Conservation (phyloP, 169 alveolate genomes). For the Cryptosporidium ryanae region DNA sequence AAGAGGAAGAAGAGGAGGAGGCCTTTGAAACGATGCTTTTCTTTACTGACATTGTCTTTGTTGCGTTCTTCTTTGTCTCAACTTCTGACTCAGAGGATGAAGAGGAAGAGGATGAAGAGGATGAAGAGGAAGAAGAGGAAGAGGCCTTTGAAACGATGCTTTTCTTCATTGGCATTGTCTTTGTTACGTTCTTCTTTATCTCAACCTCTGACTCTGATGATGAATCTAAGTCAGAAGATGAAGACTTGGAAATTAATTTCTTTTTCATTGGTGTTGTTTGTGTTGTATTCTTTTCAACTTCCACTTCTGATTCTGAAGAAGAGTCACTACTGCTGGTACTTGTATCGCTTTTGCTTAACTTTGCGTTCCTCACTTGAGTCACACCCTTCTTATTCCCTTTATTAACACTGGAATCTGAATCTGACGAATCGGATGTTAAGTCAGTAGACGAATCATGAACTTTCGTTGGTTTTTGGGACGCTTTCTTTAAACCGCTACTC, state of each 20-base stretch:
- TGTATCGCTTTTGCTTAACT: not conserved
- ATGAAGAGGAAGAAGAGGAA: not conserved
- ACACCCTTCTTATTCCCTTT: not conserved
- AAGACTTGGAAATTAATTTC: not conserved
- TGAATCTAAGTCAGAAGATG: slow-evolving; percentile 9
- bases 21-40: not conserved
- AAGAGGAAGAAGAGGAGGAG: slow-evolving; percentile 2
- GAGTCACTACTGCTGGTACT: slow-evolving; percentile 3
- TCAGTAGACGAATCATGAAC: slow-evolving; percentile 34
- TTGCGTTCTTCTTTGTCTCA: slow-evolving; percentile 18
- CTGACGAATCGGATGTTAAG: slow-evolving; percentile 23
- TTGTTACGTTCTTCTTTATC: not conserved
- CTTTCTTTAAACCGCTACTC: not conserved
- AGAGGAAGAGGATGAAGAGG: slow-evolving; percentile 15
- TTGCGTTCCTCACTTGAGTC: not conserved
- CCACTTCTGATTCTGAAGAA: slow-evolving; percentile 2
- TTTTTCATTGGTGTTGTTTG: not conserved
- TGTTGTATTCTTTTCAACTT: not conserved
- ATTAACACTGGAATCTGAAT: not conserved
- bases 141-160: not conserved
- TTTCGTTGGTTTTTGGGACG: not conserved
- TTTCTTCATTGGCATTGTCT: not conserved
- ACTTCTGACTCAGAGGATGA: slow-evolving; percentile 20
- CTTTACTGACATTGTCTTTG: slow-evolving; percentile 14
- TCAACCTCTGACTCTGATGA: not conserved